phyloP scores from a whole-genome alignment of 1,284 basidiomycete species.

The Limonomyces culmigenus region DNA sequence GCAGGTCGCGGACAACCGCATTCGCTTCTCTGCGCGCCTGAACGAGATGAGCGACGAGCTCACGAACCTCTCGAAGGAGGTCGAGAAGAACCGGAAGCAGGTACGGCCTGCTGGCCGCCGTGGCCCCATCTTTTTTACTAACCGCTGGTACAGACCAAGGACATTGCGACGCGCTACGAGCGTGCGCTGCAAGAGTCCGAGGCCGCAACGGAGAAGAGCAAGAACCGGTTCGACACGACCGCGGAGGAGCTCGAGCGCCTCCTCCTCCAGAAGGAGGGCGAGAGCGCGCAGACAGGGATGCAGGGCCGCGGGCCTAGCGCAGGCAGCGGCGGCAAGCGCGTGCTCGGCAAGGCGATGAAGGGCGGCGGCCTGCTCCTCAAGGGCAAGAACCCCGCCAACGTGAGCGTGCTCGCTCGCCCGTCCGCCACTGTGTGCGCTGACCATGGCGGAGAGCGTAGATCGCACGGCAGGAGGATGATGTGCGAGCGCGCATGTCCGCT shows the following conservation, averaged over 20 bases:
- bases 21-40: conserved; percentile 74
- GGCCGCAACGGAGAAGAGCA: conserved; percentile 75
- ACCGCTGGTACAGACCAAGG: conserved; percentile 52
- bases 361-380: conserved; percentile 86
- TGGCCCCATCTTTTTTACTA: conserved; percentile 3
- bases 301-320: conserved; percentile 31
- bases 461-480: conserved; percentile 88
- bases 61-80: conserved; percentile 72
- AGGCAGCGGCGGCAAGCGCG: conserved; percentile 54
- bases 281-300: conserved; percentile 68
- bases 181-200: conserved; percentile 84
- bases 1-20: conserved; percentile 71
- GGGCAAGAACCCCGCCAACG: conserved; percentile 86
- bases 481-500: conserved; percentile 68
- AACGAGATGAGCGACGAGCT: conserved; percentile 95
- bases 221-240: conserved; percentile 71
- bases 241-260: conserved; percentile 92
- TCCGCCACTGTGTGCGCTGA: not conserved
- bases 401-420: conserved; percentile 18
- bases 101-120: conserved; percentile 20
- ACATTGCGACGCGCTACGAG: conserved; percentile 78
- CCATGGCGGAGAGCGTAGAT: conserved; percentile 26
- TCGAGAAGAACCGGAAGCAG: conserved; percentile 85
- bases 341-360: conserved; percentile 74
- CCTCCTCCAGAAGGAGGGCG: conserved; percentile 90